phyloP scores from a whole-genome alignment of 805 yeast genomes.

The Pichia gijzeniarum region DNA sequence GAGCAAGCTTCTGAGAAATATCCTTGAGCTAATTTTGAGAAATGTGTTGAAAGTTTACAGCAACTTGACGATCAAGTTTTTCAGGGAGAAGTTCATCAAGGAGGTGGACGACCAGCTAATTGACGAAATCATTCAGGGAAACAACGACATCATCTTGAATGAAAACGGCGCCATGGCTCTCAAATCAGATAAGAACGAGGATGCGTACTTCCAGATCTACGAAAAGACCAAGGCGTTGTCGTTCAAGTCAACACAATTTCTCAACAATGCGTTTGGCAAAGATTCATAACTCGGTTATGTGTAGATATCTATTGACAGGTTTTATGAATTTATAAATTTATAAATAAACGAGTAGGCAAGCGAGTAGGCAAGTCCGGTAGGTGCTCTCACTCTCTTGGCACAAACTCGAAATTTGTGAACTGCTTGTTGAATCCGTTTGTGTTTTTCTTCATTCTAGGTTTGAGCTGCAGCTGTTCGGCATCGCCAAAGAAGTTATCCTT shows the following conservation, averaged over 20 bases:
- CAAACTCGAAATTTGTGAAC: conserved; percentile 25
- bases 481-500: conserved; percentile 38
- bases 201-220: conserved; percentile 61
- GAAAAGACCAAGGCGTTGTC: conserved; percentile 63
- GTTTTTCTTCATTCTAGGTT: conserved; percentile 27
- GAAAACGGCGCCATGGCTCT: conserved; percentile 39
- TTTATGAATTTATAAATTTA: too few relatives aligned
- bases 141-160: conserved; percentile 6
- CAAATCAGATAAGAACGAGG: conserved; percentile 44
- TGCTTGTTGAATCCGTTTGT: conserved; percentile 28
- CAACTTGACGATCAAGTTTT: conserved; percentile 17
- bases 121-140: conserved; percentile 25
- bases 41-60: conserved; percentile 24
- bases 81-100: conserved; percentile 16
- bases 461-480: conserved; percentile 11
- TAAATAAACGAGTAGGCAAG: too few relatives aligned
- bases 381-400: conserved; percentile 27
- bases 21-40: conserved; percentile 19
- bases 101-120: conserved; percentile 6
- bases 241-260: conserved; percentile 52
- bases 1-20: conserved; percentile 19
- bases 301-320: conserved; percentile 1
- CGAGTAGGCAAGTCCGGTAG: too few relatives aligned
- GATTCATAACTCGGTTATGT: conserved; percentile 10
- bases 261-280: conserved; percentile 36